Conservation (phyloP, 768 basidiomycete genomes). For the Dentipellis fragilis region DNA sequence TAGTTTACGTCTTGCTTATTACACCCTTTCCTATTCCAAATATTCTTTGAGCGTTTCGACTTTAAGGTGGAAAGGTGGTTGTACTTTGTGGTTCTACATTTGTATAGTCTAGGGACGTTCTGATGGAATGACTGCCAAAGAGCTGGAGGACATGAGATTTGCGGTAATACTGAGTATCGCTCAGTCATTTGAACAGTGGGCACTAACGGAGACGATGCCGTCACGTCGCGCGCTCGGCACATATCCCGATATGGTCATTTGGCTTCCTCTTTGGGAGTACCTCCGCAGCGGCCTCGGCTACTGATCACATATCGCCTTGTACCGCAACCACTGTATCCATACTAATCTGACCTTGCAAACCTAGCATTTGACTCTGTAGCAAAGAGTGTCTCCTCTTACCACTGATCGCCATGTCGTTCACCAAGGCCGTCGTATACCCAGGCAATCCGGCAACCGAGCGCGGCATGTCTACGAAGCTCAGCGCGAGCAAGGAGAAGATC, state of each 20-base stretch:
- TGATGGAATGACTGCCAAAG: no score
- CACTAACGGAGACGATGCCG: no score
- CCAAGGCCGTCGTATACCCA: constrained; percentile 44
- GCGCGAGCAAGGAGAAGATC: constrained; percentile 67
- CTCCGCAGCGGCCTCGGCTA: no score
- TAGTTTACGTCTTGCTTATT: background rate
- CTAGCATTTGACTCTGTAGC: background rate
- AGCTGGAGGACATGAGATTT: no score
- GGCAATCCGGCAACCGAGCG: constrained; percentile 61
- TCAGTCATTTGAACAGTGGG: no score
- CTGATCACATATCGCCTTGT: background rate
- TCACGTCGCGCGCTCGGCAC: no score
- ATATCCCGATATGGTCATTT: no score
- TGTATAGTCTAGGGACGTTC: no score
- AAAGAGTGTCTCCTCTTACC: constrained; percentile 5
- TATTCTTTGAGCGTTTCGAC: background rate
- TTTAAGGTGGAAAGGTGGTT: background rate
- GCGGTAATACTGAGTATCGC: no score
- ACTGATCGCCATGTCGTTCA: constrained; percentile 36
- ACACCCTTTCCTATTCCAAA: background rate
- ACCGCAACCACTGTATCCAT: background rate
- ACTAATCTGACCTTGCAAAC: background rate
- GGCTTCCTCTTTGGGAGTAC: no score
- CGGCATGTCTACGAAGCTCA: constrained; percentile 64
- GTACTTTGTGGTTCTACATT: no score